These are phyloP conservation scores for Botryosphaeria dothidea DNA, from an alignment of 2,329 filamentous ascomycete genomes.

Conservation along the genomic window DNA sequence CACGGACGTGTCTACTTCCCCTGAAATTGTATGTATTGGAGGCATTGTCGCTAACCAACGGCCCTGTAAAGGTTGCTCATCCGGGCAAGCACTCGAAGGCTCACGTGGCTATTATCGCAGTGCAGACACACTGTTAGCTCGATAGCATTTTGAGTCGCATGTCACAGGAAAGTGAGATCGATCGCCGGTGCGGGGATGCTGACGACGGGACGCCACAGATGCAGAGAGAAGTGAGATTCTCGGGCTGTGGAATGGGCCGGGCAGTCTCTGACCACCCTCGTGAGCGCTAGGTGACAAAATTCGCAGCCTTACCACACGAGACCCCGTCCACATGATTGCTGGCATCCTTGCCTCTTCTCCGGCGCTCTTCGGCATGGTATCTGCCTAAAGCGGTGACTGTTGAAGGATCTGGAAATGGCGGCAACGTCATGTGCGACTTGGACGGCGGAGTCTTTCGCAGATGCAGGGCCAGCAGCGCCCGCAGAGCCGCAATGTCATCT, in stretches of 20 bases:
- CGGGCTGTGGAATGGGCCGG: neutral
- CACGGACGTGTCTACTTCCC: too few species aligned
- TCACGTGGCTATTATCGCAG: too few species aligned
- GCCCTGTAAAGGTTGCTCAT: too few species aligned
- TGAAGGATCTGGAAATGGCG: neutral
- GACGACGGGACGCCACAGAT: neutral
- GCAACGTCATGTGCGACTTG: neutral
- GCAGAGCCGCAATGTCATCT: neutral
- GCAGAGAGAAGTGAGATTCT: neutral
- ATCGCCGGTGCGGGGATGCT: neutral
- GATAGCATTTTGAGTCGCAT: neutral
- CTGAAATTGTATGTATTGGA: too few species aligned
- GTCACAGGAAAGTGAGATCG: neutral
- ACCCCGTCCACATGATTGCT: neutral
- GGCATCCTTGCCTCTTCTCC: neutral
- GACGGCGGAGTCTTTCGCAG: neutral
- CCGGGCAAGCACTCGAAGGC: too few species aligned
- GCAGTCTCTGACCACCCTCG: conserved; percentile 5
- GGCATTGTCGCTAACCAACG: too few species aligned
- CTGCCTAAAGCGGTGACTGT: neutral
- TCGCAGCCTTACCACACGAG: neutral
- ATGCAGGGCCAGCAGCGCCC: neutral
- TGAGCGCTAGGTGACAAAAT: neutral
- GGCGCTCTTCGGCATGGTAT: neutral
- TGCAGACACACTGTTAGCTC: too few species aligned